Percentiles rank a stretch among this genome's conserved stretches.
Conservation (phyloP, 257 asterid genomes). For the Solanum paucissectum region DNA sequence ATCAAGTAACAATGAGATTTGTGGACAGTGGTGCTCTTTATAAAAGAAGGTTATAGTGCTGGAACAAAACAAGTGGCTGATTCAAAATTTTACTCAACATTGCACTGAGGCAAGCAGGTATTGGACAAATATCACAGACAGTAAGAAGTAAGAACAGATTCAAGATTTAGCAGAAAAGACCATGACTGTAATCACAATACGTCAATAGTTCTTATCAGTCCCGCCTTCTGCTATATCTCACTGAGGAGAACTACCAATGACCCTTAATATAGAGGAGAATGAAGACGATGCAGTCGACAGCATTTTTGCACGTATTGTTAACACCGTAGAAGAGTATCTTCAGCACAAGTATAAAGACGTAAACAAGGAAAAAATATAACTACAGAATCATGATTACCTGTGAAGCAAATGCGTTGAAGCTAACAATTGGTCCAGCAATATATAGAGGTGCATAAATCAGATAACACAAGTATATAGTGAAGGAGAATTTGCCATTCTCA, state of each 20-base stretch:
- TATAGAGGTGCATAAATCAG: conserved; percentile 91
- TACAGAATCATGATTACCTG: conserved; percentile 40
- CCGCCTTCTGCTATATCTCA: not conserved
- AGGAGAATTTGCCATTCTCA: conserved; percentile 51
- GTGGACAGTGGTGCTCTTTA: not conserved
- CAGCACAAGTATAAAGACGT: not conserved
- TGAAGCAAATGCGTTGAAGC: conserved; percentile 94
- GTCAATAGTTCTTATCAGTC: not conserved
- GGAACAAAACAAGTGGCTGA: not conserved
- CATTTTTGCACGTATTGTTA: not conserved
- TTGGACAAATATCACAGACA: not conserved
- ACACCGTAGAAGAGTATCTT: not conserved
- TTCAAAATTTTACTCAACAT: not conserved
- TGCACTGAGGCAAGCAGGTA: not conserved
- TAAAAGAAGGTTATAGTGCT: not conserved
- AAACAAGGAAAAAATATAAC: not conserved
- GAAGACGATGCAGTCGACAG: not conserved
- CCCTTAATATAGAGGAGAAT: not conserved
- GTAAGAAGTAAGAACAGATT: not conserved
- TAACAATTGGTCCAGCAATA: conserved; percentile 93
- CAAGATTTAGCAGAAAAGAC: not conserved
- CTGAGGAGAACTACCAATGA: not conserved
- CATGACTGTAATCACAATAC: not conserved
- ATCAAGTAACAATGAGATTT: not conserved
- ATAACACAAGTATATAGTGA: conserved; percentile 71